Evolutionary conservation across 768 basidiomycete species (phyloP).

Genomic region (Kwoniella shandongensis): DNA sequence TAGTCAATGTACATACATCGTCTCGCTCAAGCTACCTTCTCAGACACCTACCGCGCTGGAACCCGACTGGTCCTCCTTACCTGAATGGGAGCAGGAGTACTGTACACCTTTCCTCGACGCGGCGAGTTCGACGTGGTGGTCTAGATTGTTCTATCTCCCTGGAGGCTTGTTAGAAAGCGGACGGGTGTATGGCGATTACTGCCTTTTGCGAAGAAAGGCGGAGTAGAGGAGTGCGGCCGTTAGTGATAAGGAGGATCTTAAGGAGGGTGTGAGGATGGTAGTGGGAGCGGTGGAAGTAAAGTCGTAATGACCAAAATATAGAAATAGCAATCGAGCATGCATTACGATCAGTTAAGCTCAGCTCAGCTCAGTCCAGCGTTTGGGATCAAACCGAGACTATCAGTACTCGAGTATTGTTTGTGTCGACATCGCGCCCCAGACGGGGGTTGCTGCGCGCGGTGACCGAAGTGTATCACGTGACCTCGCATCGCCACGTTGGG

Average conservation of each 20-base stretch:
- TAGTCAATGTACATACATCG: slow-evolving; percentile 78
- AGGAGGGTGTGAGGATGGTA: too few relatives aligned
- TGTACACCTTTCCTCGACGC: slow-evolving; percentile 85
- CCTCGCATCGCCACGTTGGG: too few relatives aligned
- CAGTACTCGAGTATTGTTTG: too few relatives aligned
- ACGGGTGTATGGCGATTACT: slow-evolving; percentile 87
- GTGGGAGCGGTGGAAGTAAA: background rate
- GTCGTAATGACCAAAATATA: background rate
- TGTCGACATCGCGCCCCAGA: too few relatives aligned
- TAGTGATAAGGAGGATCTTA: too few relatives aligned
- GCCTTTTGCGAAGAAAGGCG: slow-evolving; percentile 64
- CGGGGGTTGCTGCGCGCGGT: too few relatives aligned
- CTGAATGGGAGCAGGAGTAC: slow-evolving; percentile 74
- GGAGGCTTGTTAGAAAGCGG: slow-evolving; percentile 64
- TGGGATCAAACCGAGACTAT: too few relatives aligned
- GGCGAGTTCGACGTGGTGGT: slow-evolving; percentile 67
- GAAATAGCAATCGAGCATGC: background rate
- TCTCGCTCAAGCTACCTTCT: slow-evolving; percentile 83
- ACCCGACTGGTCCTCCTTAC: slow-evolving; percentile 65
- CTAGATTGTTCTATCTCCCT: slow-evolving; percentile 79
- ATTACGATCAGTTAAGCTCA: background rate
- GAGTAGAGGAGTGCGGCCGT: slow-evolving; percentile 1
- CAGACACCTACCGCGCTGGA: slow-evolving; percentile 63
- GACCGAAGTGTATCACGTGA: too few relatives aligned
- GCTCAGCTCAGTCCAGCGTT: too few relatives aligned